Evolutionary conservation across 768 basidiomycete species (phyloP), one percentile per base, ranked within the genome.

Genomic region (Leccinellum albellum): DNA sequence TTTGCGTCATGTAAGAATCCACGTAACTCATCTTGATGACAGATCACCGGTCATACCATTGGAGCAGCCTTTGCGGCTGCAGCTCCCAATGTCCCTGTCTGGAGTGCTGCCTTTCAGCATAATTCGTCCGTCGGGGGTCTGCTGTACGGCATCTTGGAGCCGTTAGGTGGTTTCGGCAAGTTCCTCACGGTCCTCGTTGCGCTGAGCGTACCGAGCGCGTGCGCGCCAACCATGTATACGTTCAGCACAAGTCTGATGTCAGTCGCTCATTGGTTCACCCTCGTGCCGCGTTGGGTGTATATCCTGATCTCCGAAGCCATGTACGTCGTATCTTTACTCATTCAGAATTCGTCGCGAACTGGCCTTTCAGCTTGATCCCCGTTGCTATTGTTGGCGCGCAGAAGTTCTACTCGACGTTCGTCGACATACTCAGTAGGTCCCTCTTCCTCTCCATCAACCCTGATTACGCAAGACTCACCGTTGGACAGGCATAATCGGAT

Each of bases 161-260:
- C 76, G 3, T 62, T 75, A 0, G 78, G 79, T 7, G 70, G 73
- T 1, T 81, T 81, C 50, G 78, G 78, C 50, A 75, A 76, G 62
- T 76, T 81, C 68, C 70, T 82, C 29, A 75, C 75, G 0, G 77
- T 80, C 35, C 59, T 86, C 23, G 71, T 84, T 46, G 82, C 83
- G 23, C 70, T 86, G 51, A 78, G 75, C 50, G 76, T 83, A 33
- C 78, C 80, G 10, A 80, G 79, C 57, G 83, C 83, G 49, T 78
- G 80, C 37, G 82, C 81, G 2, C 83, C 83, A 0, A 82, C 82
- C 37, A 82, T 85, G 74, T 86, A 86, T 65, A 78, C 78, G 13
- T 80, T 78, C 63, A 73, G 75, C 20, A 77, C 81, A 20, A 78
- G 77, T 45, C 66, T 78, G 53, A 77, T 78, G 77, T 66, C 75